Evolutionary conservation across 768 basidiomycete species (phyloP), one percentile per base, ranked within the genome.

Genomic region (Megacollybia marginata): DNA sequence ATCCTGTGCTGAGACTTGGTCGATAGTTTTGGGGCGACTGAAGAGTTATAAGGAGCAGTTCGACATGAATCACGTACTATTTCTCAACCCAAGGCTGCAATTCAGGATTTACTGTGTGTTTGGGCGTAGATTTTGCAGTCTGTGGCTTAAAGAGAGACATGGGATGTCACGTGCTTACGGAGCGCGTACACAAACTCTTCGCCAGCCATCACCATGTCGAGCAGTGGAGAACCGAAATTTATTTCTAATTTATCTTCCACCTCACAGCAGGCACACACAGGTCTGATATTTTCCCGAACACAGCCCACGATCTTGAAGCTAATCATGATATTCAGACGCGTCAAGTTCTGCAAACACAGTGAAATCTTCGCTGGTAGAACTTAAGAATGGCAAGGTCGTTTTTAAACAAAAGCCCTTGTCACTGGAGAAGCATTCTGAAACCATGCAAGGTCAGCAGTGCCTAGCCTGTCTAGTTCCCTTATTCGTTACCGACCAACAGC

Each of bases 31-130:
- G 44, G 96, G 96, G 46, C 96, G 89, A 64, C 93, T 97, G 62
- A 23, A 44, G 33, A 38, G 23, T 9, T 16, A 23, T 47, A 31
- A 48, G 47, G 51, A 35, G 53, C 19, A n/a, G 38, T 43, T 44
- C 23, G 6, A 8, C 11, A 13, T 47, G 44, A n/a, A 38, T 32
- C 2, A 36, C 81, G 46, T 38, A 94, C 93, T 98, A 99, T 79
- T 97, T 97, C 70, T 99, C 96, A 0, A 99, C 93, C 96, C 96
- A 99, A 53, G 96, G 92, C 61, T 92, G 90, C 35, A 81, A 64
- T 18, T 70, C 72, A 11, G 81, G 81, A 49, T 82, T 80, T 9
- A 73, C 66, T 1, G 59, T 53, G 48, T 78, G 78, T 56, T 76
- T 74, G 54, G 66, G 58, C 31, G 68, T 52, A 44, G 68, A 46